phyloP scores from a whole-genome alignment of 139 green algal species.

The Chlorella sp. region DNA sequence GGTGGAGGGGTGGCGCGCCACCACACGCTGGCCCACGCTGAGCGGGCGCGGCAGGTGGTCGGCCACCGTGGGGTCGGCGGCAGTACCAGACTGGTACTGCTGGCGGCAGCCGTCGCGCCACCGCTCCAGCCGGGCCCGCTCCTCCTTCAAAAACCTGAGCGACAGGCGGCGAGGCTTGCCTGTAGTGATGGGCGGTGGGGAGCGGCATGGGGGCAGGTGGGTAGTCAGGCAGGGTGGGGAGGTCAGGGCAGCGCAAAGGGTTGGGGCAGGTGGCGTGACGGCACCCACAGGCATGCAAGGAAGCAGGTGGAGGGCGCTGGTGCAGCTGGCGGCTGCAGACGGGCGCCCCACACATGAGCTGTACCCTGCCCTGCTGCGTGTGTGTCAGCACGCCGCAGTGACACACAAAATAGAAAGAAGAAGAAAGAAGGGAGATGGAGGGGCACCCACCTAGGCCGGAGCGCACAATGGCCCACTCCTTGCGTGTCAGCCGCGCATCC shows the following conservation, averaged over 20 bases:
- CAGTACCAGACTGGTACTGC: slow-evolving; percentile 53
- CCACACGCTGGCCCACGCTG: slow-evolving; percentile 83
- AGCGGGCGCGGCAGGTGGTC: slow-evolving; percentile 70
- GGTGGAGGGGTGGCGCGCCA: slow-evolving; percentile 84
- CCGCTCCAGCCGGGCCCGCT: slow-evolving; percentile 35
- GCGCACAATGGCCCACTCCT: slow-evolving; percentile 68
- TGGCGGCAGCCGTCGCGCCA: slow-evolving; percentile 63
- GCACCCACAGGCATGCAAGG: slow-evolving; percentile 1
- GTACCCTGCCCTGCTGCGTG: neutral
- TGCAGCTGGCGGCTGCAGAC: neutral
- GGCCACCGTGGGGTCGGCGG: slow-evolving; percentile 20
- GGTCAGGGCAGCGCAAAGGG: neutral
- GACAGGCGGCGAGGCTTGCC: slow-evolving; percentile 77
- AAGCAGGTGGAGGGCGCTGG: neutral
- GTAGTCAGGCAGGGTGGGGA: neutral
- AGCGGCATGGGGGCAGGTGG: slow-evolving; percentile 44
- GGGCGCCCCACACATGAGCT: neutral
- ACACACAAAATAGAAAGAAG: too few species aligned
- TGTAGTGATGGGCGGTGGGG: slow-evolving; percentile 43
- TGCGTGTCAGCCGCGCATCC: slow-evolving; percentile 48
- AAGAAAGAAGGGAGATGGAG: too few species aligned
- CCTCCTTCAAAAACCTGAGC: slow-evolving; percentile 72
- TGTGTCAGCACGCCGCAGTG: too few species aligned
- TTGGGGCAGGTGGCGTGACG: neutral
- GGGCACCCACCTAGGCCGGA: slow-evolving; percentile 43